Evolutionary conservation across 495 filamentous ascomycete species (phyloP), one percentile per base, ranked within the genome.

Genomic region (Penicillium mononematosum): DNA sequence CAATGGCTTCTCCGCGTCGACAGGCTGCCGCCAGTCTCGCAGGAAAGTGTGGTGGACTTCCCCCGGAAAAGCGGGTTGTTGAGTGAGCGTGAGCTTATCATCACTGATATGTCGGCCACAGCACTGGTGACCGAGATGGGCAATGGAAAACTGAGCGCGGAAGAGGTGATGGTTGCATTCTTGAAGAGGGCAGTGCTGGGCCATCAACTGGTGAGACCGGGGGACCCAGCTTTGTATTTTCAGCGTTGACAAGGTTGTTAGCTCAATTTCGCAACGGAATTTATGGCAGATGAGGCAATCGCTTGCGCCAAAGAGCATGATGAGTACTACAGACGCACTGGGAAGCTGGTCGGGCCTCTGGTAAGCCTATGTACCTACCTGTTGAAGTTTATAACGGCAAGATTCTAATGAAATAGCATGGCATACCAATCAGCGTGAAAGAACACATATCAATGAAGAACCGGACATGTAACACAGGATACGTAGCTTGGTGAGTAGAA

Each of bases 201-300:
- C 8, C 84, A 88, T 38, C 85, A 88, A 67, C 54, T 86, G 60
- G 76, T 77, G 42, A 41, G 61, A 52, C 9, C 24, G 16, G 8
- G 20, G 9, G n/a, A 14, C 3, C 29, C 25, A 0, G 32, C 22
- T 20, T 45, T 7, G 29, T 20, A 46, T 16, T 16, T 53, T 27
- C 42, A n/a, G 22, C 22, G 34, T 29, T 54, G 44, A 52, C 12
- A n/a, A 5, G 36, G 0, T 8, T 53, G 1, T 5, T 24, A 78
- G 74, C 73, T 77, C 53, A 85, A 88, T 62, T 89, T 87, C 56
- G 77, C 87, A 4, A 85, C 82, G 4, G 88, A 91, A 55, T 85
- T 86, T 49, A 75, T 88, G 61, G 86, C 87, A 47, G 79, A 83
- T 12, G 68, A 75, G 34, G 88, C 87, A 3, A 73, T 89, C 19